A percentile compares a stretch with the other conserved stretches of the same genome.
These are phyloP conservation scores for Pisolithus tinctorius DNA, from an alignment of 768 basidiomycete genomes.

Conservation along the genomic window DNA sequence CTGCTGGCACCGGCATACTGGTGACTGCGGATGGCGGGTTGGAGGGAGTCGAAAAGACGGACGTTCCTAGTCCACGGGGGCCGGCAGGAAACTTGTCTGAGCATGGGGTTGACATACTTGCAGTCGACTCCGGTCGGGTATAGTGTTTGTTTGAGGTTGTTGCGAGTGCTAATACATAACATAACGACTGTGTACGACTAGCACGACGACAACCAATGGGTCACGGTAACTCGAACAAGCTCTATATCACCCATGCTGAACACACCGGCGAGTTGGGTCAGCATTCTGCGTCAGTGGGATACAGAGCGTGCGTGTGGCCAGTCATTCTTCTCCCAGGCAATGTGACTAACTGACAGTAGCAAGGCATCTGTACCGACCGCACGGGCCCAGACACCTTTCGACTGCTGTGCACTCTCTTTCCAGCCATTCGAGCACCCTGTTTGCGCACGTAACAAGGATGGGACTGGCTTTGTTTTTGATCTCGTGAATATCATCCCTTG, in stretches of 20 bases:
- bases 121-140: background rate
- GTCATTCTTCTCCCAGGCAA: conserved; percentile 2
- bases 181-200: background rate
- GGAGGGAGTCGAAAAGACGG: conserved; percentile 38
- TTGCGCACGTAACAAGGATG: conserved; percentile 75
- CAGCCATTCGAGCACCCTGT: conserved; percentile 89
- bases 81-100: background rate
- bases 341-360: conserved; percentile 27
- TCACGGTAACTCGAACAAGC: conserved; percentile 79
- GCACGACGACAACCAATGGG: conserved; percentile 43
- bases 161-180: background rate
- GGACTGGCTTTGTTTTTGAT: conserved; percentile 80
- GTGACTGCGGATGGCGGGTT: conserved; percentile 26
- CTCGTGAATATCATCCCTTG: conserved; percentile 91
- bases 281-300: conserved; percentile 74
- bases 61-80: conserved; percentile 1
- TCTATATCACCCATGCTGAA: conserved; percentile 87
- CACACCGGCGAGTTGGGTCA: conserved; percentile 76
- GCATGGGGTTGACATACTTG: background rate
- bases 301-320: conserved; percentile 47
- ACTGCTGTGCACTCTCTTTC: conserved; percentile 88
- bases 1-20: conserved; percentile 15
- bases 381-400: conserved; percentile 68
- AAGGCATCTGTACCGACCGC: conserved; percentile 65
- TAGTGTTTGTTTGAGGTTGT: too few species aligned